Base-by-base conservation (phyloP, 257 asterid species). In the Primulina eburnea region DNA sequence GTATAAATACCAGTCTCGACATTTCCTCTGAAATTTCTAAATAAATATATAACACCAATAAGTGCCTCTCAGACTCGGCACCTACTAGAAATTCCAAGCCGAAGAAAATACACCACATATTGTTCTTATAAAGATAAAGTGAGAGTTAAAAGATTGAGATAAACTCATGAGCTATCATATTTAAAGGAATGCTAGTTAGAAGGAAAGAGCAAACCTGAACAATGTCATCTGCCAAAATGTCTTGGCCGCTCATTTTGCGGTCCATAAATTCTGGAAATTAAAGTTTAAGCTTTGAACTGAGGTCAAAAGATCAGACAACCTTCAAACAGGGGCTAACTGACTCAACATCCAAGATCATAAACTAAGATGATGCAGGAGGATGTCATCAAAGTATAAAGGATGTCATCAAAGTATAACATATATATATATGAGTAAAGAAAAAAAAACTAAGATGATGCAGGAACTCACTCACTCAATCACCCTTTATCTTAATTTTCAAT, bases 181-280 rank as follows among this genome's bases (percentile, higher is more conserved):
- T 14, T 70, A 17, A 55, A n/a, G n/a, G 53, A 43, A 43, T 55
- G 79, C 65, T 47, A 17, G 53, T 20, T 58, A 60, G 37, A 17
- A 2, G 18, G 57, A 75, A 72, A 67, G 60, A 29, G 81, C 97
- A 76, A 60, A 92, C 98, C 87, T 89, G 94, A 81, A 90, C 82
- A 52, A 90, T 82, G 76, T 90, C 95, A 73, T 86, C 86, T 8
- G 75, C 73, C 66, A 90, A 86, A 76, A 89, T 78, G 77, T 93
- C 99, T 85, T 82, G 75, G 72, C 98, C 97, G 60, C 76, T 73
- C 89, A 89, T 78, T 83, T 90, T 90, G 62, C 88, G 85, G 87
- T 90, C 97, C 92, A 86, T 81, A 78, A 93, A 86, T 76, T 78
- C 99, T 93, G 91, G 80, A 83, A 65, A 80, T 75, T 64, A 80